Evolutionary conservation across 805 yeast genomes (phyloP), one percentile per base, ranked within the genome.

Genomic region (Scheffersomyces ergatensis): DNA sequence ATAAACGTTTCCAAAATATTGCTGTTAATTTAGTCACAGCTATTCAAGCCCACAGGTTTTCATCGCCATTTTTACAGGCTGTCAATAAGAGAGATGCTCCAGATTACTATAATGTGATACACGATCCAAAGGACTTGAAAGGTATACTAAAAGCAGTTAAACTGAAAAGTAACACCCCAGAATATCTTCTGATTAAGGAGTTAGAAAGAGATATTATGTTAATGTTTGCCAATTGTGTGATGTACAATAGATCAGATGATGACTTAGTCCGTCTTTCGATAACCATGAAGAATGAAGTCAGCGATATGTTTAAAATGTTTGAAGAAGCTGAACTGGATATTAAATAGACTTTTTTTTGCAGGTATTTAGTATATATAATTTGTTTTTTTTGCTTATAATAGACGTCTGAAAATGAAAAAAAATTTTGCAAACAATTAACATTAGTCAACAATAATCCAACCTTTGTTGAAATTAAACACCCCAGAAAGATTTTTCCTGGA

Each of bases 141-240:
- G 77, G 80, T 5, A 77, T 87, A 31, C 69, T 76, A 45, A 70
- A 72, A 34, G 72, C 69, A 49, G 72, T 86, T 21, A 80, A 80
- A 46, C 61, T 50, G 54, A 70, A 67, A 39, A 45, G 48, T 1
- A 60, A 55, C 11, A 54, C 57, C 6, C 65, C 70, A 1, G 55
- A 49, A 18, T 79, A 78, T 37, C 82, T 81, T 0, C 70, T 74
- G 40, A 74, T 86, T 32, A 68, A 73, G 26, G 80, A 82, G 42
- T 64, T 87, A 17, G 88, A 86, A 49, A 66, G 84, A 37, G 87
- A 83, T 46, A 67, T 87, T 33, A 73, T 82, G 65, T 66, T 82
- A 44, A 85, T 87, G 93, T 85, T 83, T 63, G 84, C 92, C 38
- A 87, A 87, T 58, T 87, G 92, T 14, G 75, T 86, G 14, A 87